Base-by-base conservation (phyloP, 345 rosid genomes). In the Ceriops zippeliana region DNA sequence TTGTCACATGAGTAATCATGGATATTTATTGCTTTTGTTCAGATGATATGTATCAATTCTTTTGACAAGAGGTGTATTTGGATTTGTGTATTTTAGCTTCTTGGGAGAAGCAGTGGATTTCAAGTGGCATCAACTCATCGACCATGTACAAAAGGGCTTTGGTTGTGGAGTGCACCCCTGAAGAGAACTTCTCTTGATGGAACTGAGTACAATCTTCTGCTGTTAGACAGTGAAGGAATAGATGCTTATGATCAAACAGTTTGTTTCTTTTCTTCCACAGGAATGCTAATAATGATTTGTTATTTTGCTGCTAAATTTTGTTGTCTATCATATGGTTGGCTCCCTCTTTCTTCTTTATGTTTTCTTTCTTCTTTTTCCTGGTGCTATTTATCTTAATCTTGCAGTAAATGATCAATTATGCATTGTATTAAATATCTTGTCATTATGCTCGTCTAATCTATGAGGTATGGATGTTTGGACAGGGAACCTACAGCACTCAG, bases 401-500 rank as follows among this genome's bases (percentile, higher is more conserved):
- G 16, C 19, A 11, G 49, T 42, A 15, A 42, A 13, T 21, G 11
- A 21, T 56, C 22, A n/a, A 56, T 24, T 56, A 8, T 2, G 24
- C 22, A 20, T 24, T 21, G 6, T 56, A 16, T 56, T 56, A 56
- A 10, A 13, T 56, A 24, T 20, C 24, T 11, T 1, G 13, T 56
- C 0, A 56, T 63, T 27, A 7, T 34, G 26, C 34, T 73, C 34
- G 58, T 28, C 24, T 71, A 42, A 66, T 60, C 53, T 16, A n/a
- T 42, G 8, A 9, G 38, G 19, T 58, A 21, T 61, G 68, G 72
- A 21, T 52, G 67, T 10, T 60, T 30, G 72, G 67, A 47, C 89
- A 96, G 98, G 99, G 97, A 75, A 96, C 99, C 27, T 96, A 92
- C 76, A 96, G 98, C 87, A 92, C 96, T 57, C 99, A 96, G 80